Percentiles rank a stretch among this genome's conserved stretches.
phyloP scores from a whole-genome alignment of 768 basidiomycete species.

The Thelephora ganbajun region DNA sequence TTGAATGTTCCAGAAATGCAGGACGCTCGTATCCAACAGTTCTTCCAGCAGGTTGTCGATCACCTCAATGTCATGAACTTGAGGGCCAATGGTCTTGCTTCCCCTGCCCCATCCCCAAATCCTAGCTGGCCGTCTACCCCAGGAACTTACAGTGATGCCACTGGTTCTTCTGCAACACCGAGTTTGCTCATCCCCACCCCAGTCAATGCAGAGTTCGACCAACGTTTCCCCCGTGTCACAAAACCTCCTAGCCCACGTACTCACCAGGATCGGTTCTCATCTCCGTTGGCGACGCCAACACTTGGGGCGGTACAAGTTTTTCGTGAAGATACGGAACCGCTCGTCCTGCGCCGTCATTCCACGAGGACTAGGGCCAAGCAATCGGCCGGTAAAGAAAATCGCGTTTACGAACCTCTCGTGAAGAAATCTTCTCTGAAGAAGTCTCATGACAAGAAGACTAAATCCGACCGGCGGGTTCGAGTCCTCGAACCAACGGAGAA shows the following conservation, averaged over 20 bases:
- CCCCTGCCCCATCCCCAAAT: constrained; percentile 2
- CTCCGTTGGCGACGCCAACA: not conserved
- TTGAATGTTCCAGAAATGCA: constrained; percentile 56
- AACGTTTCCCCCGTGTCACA: constrained; percentile 1
- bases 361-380: constrained; percentile 7
- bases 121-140: not conserved
- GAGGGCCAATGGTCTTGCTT: constrained; percentile 20
- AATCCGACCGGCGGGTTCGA: constrained; percentile 25
- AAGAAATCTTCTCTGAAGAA: constrained; percentile 30
- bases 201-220: constrained; percentile 11
- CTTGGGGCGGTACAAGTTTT: not conserved
- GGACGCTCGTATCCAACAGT: constrained; percentile 66
- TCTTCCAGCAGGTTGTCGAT: constrained; percentile 76
- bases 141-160: not conserved
- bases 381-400: constrained; percentile 50
- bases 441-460: constrained; percentile 15
- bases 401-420: not conserved
- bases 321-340: constrained; percentile 16
- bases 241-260: not conserved
- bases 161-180: not conserved
- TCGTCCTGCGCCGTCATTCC: constrained; percentile 22
- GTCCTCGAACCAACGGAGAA: constrained; percentile 34
- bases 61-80: constrained; percentile 65
- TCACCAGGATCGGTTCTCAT: constrained; percentile 1
- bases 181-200: constrained; percentile 4